Conservation (phyloP, 1,139 yeast species). For the Geotrichum australiense region DNA sequence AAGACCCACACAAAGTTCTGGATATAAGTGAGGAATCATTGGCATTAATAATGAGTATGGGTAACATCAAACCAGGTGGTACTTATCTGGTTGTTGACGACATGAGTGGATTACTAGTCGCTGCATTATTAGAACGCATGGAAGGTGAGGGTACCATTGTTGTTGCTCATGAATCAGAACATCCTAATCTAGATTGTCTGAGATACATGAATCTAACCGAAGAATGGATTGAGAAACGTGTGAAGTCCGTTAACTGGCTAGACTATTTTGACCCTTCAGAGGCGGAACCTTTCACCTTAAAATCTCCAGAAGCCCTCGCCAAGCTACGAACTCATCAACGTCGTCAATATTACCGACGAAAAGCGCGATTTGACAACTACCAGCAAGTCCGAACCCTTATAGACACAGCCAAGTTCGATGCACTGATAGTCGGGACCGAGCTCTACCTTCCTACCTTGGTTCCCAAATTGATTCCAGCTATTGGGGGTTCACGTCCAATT, state of each 20-base stretch:
- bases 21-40: constrained; percentile 80
- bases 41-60: constrained; percentile 68
- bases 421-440: constrained; percentile 64
- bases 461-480: constrained; percentile 51
- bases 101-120: constrained; percentile 77
- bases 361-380: constrained; percentile 47
- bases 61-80: constrained; percentile 84
- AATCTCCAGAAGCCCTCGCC: constrained; percentile 41
- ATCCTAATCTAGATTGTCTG: constrained; percentile 69
- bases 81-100: constrained; percentile 83
- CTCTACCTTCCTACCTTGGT: constrained; percentile 61
- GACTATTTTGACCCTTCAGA: constrained; percentile 77
- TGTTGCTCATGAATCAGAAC: constrained; percentile 86
- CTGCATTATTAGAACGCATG: constrained; percentile 87
- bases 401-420: constrained; percentile 62
- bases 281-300: constrained; percentile 44
- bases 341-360: constrained; percentile 61
- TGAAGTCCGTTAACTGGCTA: constrained; percentile 67
- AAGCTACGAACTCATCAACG: constrained; percentile 54
- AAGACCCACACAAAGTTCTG: constrained; percentile 60
- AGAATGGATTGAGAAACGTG: constrained; percentile 45
- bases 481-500: constrained; percentile 85
- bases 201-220: constrained; percentile 53
- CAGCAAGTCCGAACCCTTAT: constrained; percentile 44
- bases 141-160: constrained; percentile 72